Evolutionary conservation across 1,284 basidiomycete species (phyloP).

Genomic region (Melanopsichium pennsylvanicum): DNA sequence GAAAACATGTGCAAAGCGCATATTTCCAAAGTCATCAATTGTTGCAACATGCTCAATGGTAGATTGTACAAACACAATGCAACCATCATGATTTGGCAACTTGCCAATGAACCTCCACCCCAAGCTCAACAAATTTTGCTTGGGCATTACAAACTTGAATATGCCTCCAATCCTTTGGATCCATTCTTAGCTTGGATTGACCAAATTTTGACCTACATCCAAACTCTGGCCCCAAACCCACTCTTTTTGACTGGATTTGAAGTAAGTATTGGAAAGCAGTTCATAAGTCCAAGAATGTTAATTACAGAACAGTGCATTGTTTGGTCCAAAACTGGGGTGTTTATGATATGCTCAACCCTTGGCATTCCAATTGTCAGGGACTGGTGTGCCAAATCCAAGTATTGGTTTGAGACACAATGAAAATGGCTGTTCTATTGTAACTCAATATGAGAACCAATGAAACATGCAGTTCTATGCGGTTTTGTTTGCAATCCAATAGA

Average conservation of each 20-base stretch:
- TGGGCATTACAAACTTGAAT: slow-evolving; percentile 10
- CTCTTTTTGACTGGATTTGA: slow-evolving; percentile 53
- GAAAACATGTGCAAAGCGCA: slow-evolving; percentile 23
- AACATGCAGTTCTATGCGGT: no score
- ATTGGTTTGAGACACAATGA: no score
- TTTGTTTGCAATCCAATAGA: no score
- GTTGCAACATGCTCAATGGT: slow-evolving; percentile 49
- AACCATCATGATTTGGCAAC: slow-evolving; percentile 56
- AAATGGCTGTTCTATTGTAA: no score
- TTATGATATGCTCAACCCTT: slow-evolving; percentile 47
- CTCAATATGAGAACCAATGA: no score
- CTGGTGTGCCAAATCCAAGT: no score
- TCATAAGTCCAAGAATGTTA: slow-evolving; percentile 29
- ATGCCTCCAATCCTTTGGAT: slow-evolving; percentile 15
- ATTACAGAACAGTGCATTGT: slow-evolving; percentile 28
- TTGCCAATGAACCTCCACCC: slow-evolving; percentile 50
- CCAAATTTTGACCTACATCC: slow-evolving; percentile 41
- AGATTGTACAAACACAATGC: slow-evolving; percentile 47
- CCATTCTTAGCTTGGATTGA: slow-evolving; percentile 34
- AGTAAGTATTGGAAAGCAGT: slow-evolving; percentile 47
- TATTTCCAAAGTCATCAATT: slow-evolving; percentile 39
- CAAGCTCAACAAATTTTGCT: not conserved
- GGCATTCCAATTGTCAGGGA: slow-evolving; percentile 17
- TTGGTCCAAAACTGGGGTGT: slow-evolving; percentile 38
- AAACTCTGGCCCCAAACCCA: slow-evolving; percentile 36